These are phyloP conservation scores for Zygoascus tannicola DNA, from an alignment of 805 yeast species.

Conservation along the genomic window DNA sequence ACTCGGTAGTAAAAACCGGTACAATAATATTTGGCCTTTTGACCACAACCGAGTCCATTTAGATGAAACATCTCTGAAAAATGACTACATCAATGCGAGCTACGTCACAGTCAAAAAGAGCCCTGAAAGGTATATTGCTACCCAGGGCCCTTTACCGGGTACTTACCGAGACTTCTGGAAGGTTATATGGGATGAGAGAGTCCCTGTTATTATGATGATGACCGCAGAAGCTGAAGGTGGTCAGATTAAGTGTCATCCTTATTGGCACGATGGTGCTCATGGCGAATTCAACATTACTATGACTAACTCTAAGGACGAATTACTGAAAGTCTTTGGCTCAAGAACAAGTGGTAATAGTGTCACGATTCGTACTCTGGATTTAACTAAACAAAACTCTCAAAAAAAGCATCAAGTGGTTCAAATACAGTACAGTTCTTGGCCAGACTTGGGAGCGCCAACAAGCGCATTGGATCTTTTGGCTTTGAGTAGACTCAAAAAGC, in stretches of 20 bases:
- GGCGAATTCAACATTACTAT: constrained; percentile 23
- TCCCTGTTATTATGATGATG: constrained; percentile 62
- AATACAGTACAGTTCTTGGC: constrained; percentile 74
- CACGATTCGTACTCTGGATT: constrained; percentile 23
- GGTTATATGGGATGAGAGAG: constrained; percentile 55
- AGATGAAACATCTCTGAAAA: neutral
- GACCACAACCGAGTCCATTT: constrained; percentile 76
- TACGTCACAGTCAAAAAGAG: constrained; percentile 39
- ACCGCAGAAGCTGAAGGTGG: constrained; percentile 77
- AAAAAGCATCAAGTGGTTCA: constrained; percentile 48
- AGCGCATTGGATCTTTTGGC: constrained; percentile 56
- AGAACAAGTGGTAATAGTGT: constrained; percentile 32
- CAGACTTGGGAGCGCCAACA: constrained; percentile 66
- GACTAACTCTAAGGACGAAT: constrained; percentile 19
- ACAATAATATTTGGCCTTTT: constrained; percentile 80
- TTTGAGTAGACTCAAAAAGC: constrained; percentile 36
- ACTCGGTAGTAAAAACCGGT: constrained; percentile 71
- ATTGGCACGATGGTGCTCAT: constrained; percentile 61
- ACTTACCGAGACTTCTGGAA: constrained; percentile 85
- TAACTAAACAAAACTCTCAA: constrained; percentile 15
- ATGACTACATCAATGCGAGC: constrained; percentile 80
- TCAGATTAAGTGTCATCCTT: constrained; percentile 74
- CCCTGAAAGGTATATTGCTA: constrained; percentile 58
- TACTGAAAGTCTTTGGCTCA: constrained; percentile 22
- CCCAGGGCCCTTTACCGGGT: constrained; percentile 81